Evolutionary conservation across 202 grass and related monocot species (phyloP).

Genomic region (Miscanthus sacchariflorus): DNA sequence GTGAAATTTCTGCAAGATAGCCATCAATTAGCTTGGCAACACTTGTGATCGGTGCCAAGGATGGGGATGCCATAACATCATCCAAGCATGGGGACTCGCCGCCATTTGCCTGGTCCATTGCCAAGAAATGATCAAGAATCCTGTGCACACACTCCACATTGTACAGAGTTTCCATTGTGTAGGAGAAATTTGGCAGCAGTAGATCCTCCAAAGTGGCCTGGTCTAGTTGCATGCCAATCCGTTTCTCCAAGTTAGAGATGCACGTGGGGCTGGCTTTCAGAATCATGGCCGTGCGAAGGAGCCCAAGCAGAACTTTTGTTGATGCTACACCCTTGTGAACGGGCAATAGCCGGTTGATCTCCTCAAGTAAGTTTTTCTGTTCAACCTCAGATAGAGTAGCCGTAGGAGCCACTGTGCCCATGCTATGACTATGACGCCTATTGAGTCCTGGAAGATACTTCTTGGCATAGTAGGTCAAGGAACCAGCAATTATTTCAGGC

Average conservation of each 20-base stretch:
- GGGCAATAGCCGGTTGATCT: conserved; percentile 78
- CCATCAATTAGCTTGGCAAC: conserved; percentile 91
- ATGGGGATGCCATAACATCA: conserved; percentile 77
- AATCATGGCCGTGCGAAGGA: conserved; percentile 93
- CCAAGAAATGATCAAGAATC: conserved; percentile 91
- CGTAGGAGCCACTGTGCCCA: conserved; percentile 50
- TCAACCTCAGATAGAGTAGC: conserved; percentile 72
- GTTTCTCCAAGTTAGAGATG: conserved; percentile 81
- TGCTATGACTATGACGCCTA: conserved; percentile 78
- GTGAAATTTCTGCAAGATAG: conserved; percentile 89
- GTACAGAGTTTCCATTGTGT: conserved; percentile 96
- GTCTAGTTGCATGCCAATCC: conserved; percentile 88
- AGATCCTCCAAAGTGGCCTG: conserved; percentile 91
- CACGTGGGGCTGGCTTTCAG: conserved; percentile 68
- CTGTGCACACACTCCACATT: conserved; percentile 95
- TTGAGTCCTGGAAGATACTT: conserved; percentile 86
- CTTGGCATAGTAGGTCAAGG: conserved; percentile 81
- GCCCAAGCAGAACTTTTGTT: conserved; percentile 82
- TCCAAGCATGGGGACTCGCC: conserved; percentile 66
- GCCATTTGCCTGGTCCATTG: conserved; percentile 85
- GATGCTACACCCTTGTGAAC: conserved; percentile 74
- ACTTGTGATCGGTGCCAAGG: conserved; percentile 70
- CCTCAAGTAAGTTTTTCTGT: conserved; percentile 89
- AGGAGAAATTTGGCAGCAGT: conserved; percentile 86
- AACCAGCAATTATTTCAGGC: conserved; percentile 87